phyloP scores from a whole-genome alignment of 352 stramenopile species.

The Phytophthora hybrid region DNA sequence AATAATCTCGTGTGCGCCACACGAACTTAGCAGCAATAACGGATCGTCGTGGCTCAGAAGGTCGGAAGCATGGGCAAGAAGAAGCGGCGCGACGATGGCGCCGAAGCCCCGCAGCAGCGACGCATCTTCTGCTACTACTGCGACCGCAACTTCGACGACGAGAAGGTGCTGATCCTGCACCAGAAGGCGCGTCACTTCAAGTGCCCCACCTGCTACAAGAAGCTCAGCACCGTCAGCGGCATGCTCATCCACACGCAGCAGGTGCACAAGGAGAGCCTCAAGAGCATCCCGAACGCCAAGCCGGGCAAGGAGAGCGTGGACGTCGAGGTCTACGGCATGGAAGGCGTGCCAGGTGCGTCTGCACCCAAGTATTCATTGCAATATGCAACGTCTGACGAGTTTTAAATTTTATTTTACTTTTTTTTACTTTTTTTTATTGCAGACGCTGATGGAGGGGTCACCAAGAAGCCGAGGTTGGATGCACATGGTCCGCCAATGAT shows the following conservation, averaged over 20 bases:
- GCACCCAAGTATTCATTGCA: background rate
- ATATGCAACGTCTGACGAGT: background rate
- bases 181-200: slow-evolving; percentile 95
- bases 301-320: slow-evolving; percentile 81
- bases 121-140: slow-evolving; percentile 95
- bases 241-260: slow-evolving; percentile 91
- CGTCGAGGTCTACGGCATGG: slow-evolving; percentile 92
- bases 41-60: slow-evolving; percentile 18
- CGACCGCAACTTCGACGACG: slow-evolving; percentile 92
- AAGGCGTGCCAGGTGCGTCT: slow-evolving; percentile 74
- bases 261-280: slow-evolving; percentile 90
- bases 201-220: slow-evolving; percentile 92
- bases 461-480: slow-evolving; percentile 66
- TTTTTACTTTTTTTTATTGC: slow-evolving; percentile 15
- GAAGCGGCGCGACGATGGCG: slow-evolving; percentile 78
- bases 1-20: slow-evolving; percentile 6
- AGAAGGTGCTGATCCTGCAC: slow-evolving; percentile 93
- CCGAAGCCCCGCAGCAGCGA: slow-evolving; percentile 41
- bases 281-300: slow-evolving; percentile 88
- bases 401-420: slow-evolving; percentile 16
- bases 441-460: slow-evolving; percentile 27
- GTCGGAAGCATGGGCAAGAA: slow-evolving; percentile 79
- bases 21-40: slow-evolving; percentile 13
- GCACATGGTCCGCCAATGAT: slow-evolving; percentile 34
- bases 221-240: slow-evolving; percentile 89